A percentile compares a stretch with the other conserved stretches of the same genome.
Evolutionary conservation across 306 rosid genomes (phyloP).

Genomic region (Begonia peltatifolia): DNA sequence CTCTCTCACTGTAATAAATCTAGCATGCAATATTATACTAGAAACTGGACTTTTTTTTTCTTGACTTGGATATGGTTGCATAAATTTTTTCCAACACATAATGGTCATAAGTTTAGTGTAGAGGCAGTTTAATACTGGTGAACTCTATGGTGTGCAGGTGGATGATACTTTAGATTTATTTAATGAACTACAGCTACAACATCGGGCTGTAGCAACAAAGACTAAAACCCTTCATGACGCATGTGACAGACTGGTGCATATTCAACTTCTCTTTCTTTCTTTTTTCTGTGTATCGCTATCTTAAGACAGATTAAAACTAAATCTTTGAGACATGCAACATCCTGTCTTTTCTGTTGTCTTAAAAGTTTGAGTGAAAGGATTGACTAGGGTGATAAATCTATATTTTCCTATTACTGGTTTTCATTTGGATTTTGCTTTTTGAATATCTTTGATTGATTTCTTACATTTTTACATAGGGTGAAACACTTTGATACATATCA

Average conservation of each 20-base stretch:
- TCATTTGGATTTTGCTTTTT: too few species aligned
- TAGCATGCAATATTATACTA: not conserved
- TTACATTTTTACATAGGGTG: too few species aligned
- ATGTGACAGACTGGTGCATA: conserved; percentile 70
- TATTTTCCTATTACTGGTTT: too few species aligned
- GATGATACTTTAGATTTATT: conserved; percentile 74
- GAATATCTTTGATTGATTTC: too few species aligned
- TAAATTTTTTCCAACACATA: conserved; percentile 1
- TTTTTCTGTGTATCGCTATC: not conserved
- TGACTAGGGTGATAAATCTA: too few species aligned
- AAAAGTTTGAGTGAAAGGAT: too few species aligned
- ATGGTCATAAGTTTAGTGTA: not conserved
- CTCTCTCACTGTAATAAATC: too few species aligned
- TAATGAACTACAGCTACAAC: conserved; percentile 78
- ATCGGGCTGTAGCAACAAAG: conserved; percentile 92
- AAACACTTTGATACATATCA: too few species aligned
- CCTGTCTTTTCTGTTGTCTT: too few species aligned
- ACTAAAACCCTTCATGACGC: conserved; percentile 98
- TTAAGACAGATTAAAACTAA: too few species aligned
- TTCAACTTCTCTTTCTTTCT: conserved; percentile 10
- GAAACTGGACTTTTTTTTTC: not conserved
- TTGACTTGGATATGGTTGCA: conserved; percentile 9
- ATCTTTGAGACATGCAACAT: too few species aligned
- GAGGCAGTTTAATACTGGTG: not conserved
- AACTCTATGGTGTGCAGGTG: conserved; percentile 39